Evolutionary conservation across 73 alveolate species (phyloP).

Genomic region (Tetrahymena thermophila): DNA sequence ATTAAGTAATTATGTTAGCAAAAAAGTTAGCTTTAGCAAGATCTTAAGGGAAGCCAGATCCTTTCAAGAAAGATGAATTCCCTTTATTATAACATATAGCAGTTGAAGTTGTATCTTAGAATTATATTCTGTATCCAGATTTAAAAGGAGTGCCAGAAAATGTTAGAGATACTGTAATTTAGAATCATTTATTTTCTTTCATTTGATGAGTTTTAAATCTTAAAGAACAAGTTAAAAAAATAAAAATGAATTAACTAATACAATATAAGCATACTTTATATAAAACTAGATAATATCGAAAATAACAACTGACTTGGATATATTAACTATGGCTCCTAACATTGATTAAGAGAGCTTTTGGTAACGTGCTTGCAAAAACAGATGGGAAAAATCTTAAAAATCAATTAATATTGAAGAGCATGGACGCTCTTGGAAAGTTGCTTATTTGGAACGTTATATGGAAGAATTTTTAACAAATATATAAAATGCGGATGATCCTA

Average conservation of each 20-base stretch:
- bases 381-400: constrained; percentile 51
- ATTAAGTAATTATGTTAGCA: constrained; percentile 12
- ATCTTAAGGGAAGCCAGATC: constrained; percentile 13
- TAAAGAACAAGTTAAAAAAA: background rate
- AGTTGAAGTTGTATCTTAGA: constrained; percentile 65
- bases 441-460: constrained; percentile 63
- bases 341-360: constrained; percentile 64
- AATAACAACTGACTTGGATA: constrained; percentile 48
- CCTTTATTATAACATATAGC: constrained; percentile 51
- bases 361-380: constrained; percentile 59
- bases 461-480: constrained; percentile 49
- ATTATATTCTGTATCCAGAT: constrained; percentile 62
- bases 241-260: too few species aligned
- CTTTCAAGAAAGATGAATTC: constrained; percentile 21
- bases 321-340: constrained; percentile 58
- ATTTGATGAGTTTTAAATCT: background rate
- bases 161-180: constrained; percentile 3
- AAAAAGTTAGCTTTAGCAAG: constrained; percentile 19
- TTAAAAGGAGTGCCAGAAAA: constrained; percentile 62
- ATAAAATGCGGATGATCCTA: constrained; percentile 7
- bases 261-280: background rate
- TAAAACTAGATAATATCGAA: constrained; percentile 44
- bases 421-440: constrained; percentile 68
- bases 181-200: background rate
- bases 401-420: constrained; percentile 56